Conservation (phyloP, 805 yeast species). For the Schwanniomyces pseudopolymorphus region DNA sequence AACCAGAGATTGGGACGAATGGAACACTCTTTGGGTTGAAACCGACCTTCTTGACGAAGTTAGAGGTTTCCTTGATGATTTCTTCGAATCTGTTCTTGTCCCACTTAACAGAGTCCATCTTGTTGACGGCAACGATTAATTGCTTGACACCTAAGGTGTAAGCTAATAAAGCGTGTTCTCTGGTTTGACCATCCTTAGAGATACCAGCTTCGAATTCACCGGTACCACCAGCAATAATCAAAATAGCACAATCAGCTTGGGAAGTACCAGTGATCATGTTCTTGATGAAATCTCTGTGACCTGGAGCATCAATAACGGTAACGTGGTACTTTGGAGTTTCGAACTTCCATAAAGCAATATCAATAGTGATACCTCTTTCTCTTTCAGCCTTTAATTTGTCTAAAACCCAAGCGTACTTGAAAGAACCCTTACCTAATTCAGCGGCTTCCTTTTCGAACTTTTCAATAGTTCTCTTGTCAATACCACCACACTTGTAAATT, state of each 20-base stretch:
- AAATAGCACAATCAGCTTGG: constrained; percentile 90
- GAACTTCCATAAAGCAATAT: constrained; percentile 90
- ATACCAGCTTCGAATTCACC: constrained; percentile 97
- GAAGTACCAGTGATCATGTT: constrained; percentile 95
- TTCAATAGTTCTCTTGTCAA: constrained; percentile 97
- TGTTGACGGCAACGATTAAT: constrained; percentile 87
- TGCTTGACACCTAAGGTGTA: constrained; percentile 86
- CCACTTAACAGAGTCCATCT: constrained; percentile 45
- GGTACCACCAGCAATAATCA: constrained; percentile 87
- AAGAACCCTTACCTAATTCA: constrained; percentile 95
- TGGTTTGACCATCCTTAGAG: constrained; percentile 92
- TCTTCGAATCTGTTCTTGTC: constrained; percentile 77
- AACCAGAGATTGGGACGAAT: constrained; percentile 79
- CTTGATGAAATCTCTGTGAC: constrained; percentile 96
- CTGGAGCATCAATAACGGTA: constrained; percentile 93
- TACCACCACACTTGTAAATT: constrained; percentile 99
- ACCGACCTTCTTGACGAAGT: constrained; percentile 84
- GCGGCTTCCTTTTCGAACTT: constrained; percentile 88
- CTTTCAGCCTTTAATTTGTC: constrained; percentile 69
- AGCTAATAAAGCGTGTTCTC: constrained; percentile 80
- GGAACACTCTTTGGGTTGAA: constrained; percentile 79
- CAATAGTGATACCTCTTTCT: constrained; percentile 96
- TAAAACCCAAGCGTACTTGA: constrained; percentile 64
- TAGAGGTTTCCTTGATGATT: constrained; percentile 71
- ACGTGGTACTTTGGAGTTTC: constrained; percentile 88